A percentile compares a stretch with the other conserved stretches of the same genome.
phyloP scores from a whole-genome alignment of 2,329 filamentous ascomycete genomes.

The Teratosphaeria destructans region DNA sequence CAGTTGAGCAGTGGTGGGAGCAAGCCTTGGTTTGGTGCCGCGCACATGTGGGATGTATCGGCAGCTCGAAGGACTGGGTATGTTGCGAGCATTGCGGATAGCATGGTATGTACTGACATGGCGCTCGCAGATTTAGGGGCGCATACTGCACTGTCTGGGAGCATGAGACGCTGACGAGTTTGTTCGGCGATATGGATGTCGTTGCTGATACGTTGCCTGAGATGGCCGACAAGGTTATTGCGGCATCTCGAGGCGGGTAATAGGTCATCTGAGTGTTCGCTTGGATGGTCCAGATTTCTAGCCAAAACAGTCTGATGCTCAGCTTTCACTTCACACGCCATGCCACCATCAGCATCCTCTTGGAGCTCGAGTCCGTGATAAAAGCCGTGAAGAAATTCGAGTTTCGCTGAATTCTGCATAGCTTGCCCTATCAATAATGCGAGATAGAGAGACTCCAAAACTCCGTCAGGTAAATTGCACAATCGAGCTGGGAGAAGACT shows the following conservation, averaged over 20 bases:
- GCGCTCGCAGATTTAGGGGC: neutral
- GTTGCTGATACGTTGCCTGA: constrained; percentile 35
- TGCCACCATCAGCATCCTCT: too few relatives aligned
- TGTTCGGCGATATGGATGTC: constrained; percentile 43
- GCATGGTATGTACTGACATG: neutral
- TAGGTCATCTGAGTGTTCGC: neutral
- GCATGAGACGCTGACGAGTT: constrained; percentile 23
- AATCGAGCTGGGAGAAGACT: neutral
- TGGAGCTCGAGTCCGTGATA: too few relatives aligned
- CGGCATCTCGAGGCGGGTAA: constrained; percentile 4
- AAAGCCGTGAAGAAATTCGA: neutral
- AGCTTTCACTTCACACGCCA: too few relatives aligned
- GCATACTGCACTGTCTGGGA: neutral
- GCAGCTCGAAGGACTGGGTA: constrained; percentile 40
- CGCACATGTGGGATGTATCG: constrained; percentile 48
- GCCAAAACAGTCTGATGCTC: too few relatives aligned
- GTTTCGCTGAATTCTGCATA: neutral
- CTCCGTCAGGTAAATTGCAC: neutral
- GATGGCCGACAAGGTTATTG: constrained; percentile 36
- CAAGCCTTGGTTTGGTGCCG: constrained; percentile 45
- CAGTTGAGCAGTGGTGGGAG: constrained; percentile 26
- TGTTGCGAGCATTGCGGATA: constrained; percentile 2
- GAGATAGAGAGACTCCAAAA: neutral
- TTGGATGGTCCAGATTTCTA: neutral
- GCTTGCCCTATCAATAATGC: neutral